Evolutionary conservation across 129 eudicot genomes (phyloP), one percentile per base, ranked within the genome.

Genomic region (Daucus carota): DNA sequence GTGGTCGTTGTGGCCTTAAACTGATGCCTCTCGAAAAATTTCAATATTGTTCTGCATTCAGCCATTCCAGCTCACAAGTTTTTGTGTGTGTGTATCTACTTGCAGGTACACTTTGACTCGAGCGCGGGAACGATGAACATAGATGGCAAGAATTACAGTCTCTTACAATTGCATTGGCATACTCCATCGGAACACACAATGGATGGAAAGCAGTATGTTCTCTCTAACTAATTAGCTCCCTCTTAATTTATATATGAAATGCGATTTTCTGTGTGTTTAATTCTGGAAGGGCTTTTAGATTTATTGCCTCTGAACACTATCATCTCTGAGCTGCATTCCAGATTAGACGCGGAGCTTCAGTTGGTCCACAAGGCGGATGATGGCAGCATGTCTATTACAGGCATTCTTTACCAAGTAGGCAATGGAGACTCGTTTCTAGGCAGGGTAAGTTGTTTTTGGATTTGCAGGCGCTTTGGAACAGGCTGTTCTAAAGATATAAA

Each of bases 131-230:
- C 31, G 22, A 74, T 94, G 62, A 75, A 45, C 32, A 41, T 88
- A 41, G 82, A 87, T 67, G 92, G 87, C 14, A 94, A 94, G 78
- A 83, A 77, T 50, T 91, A 91, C 77, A 80, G 70, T 22, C 82
- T 94, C 38, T 63, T 81, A 52, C 96, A 89, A 80, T 80, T 94
- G 96, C 99, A 94, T 59, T 94, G 97, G 97, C 99, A 94, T 86
- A 77, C 94, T 22, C 99, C 99, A 65, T 94, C 99, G 14, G 99
- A 94, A 83, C 99, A 94, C 80, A 84, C 81, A 32, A 72, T 94
- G 1, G 52, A 91, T n/a, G 99, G 99, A 8, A 67, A 72, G 34
- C 80, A 48, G 99, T 94, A 94, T 36, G 85, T 14, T 48, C 22
- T 29, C 10, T 29, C 70, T 29, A 62, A 26, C 36, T 62, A 12